Conservation (phyloP, 371 early-diverging fungal genomes). For the Smittium mucronatum region DNA sequence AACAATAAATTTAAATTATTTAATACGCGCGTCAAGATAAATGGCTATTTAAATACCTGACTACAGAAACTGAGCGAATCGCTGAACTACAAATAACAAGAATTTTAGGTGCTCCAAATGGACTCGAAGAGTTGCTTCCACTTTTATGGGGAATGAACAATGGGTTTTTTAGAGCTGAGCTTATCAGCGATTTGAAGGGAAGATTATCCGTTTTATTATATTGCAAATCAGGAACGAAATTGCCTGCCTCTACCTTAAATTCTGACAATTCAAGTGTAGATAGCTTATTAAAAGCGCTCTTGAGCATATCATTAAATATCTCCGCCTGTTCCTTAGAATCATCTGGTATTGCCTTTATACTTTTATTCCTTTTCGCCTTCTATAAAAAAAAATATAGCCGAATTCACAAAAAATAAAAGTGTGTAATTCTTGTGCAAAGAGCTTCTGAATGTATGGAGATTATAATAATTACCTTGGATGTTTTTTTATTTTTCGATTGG, state of each 20-base stretch:
- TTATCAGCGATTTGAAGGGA: not conserved
- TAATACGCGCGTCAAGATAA: too few relatives aligned
- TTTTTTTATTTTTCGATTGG: too few relatives aligned
- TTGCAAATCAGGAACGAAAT: not conserved
- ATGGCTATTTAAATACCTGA: constrained; percentile 37
- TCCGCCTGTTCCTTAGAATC: constrained; percentile 15
- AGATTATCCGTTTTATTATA: not conserved
- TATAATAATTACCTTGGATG: too few relatives aligned
- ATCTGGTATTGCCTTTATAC: too few relatives aligned
- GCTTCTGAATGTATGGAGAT: too few relatives aligned
- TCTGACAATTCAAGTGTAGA: constrained; percentile 15
- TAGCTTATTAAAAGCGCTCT: constrained; percentile 40
- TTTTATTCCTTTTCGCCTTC: too few relatives aligned
- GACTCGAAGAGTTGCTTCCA: constrained; percentile 8
- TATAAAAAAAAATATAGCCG: too few relatives aligned
- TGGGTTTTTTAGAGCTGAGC: not conserved
- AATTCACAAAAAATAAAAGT: too few relatives aligned
- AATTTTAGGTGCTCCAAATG: constrained; percentile 43
- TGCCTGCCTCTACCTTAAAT: not conserved
- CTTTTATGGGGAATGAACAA: not conserved
- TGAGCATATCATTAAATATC: constrained; percentile 36
- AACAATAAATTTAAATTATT: too few relatives aligned
- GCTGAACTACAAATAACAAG: constrained; percentile 63
- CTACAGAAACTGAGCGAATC: constrained; percentile 53
- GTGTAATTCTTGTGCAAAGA: too few relatives aligned